These are phyloP conservation scores for Ophiostoma sp. DNA, from an alignment of 2,329 filamentous ascomycete genomes.

Conservation along the genomic window DNA sequence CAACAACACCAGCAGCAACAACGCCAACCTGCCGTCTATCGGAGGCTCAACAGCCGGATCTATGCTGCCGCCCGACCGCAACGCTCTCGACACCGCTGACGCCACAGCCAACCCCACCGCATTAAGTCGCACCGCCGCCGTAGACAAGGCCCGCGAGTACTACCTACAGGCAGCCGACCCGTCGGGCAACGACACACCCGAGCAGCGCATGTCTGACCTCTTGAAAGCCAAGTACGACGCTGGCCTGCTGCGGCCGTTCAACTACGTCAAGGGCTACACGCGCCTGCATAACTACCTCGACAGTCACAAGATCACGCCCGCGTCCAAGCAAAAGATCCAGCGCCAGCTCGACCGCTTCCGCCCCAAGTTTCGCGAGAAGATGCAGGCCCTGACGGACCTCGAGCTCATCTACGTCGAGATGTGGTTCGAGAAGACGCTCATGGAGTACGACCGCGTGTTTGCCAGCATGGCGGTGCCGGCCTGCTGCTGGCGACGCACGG, in stretches of 20 bases:
- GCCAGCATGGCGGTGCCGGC: constrained; percentile 98
- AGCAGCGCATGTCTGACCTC: constrained; percentile 91
- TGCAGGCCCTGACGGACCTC: constrained; percentile 85
- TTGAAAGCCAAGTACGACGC: constrained; percentile 95
- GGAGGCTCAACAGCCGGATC: constrained; percentile 37
- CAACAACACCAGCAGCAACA: constrained; percentile 28
- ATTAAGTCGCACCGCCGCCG: constrained; percentile 33
- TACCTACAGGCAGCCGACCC: constrained; percentile 97
- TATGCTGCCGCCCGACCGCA: constrained; percentile 45
- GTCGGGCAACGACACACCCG: constrained; percentile 74
- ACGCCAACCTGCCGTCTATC: constrained; percentile 30
- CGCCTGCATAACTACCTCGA: constrained; percentile 89
- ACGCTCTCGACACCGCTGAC: not conserved
- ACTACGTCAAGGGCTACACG: constrained; percentile 95
- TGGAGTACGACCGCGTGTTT: constrained; percentile 98
- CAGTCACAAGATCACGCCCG: constrained; percentile 66
- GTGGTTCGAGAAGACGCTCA: constrained; percentile 95
- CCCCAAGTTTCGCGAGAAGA: constrained; percentile 92
- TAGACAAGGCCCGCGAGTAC: constrained; percentile 77
- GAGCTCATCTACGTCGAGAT: constrained; percentile 94
- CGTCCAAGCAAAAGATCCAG: constrained; percentile 84
- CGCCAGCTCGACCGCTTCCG: constrained; percentile 88
- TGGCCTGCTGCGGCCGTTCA: constrained; percentile 90
- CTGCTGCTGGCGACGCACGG: constrained; percentile 93
- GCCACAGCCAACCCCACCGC: not conserved